Base-by-base conservation (phyloP, 2,329 filamentous ascomycete genomes). In the Calonectria hongkongensis region DNA sequence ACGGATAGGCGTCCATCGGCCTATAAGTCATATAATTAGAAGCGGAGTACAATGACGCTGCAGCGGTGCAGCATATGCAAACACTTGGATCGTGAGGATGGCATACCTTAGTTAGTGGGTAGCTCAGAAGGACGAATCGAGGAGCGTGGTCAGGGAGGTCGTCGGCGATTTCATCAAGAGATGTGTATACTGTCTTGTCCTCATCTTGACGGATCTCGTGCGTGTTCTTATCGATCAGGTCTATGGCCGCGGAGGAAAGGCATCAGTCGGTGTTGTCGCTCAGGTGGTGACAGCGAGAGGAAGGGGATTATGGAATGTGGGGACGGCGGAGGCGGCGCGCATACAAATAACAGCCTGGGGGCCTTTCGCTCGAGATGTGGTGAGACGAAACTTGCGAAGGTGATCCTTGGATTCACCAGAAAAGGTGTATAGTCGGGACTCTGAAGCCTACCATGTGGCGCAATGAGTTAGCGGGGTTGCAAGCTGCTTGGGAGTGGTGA, bases 291-390 rank as follows among this genome's bases (percentile, higher is more conserved):
- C 18, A 12, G n/a, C 18, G 28, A n/a, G 30, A 27, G 21, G 47
- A 63, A 16, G 15, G 36, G 18, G n/a, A 30, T 30, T 27, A 43
- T 45, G 39, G 39, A 68, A 13, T 21, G 36, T 47, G 33, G 58
- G 45, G 36, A 58, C 43, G 18, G 39, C 16, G 25, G 56, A 74
- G 62, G 62, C 83, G 81, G 86, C 83, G 79, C 83, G 89, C 93
- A 85, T 94, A 98, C 97, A 98, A 79, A 99, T 98, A 74, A 97
- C 92, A 73, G 96, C 97, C 87, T 98, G 95, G 0, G 96, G 94
- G 58, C 93, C 92, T 82, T 93, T 96, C 66, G 95, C 92, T 76
- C 97, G 89, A 41, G 96, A 98, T 2, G 97, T 98, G 30, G 93
- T 92, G 33, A 99, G 90, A 64, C 97, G 94, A 87, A 99, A 99